Evolutionary conservation across 306 rosid genomes (phyloP).

Genomic region (Begonia peltatifolia): DNA sequence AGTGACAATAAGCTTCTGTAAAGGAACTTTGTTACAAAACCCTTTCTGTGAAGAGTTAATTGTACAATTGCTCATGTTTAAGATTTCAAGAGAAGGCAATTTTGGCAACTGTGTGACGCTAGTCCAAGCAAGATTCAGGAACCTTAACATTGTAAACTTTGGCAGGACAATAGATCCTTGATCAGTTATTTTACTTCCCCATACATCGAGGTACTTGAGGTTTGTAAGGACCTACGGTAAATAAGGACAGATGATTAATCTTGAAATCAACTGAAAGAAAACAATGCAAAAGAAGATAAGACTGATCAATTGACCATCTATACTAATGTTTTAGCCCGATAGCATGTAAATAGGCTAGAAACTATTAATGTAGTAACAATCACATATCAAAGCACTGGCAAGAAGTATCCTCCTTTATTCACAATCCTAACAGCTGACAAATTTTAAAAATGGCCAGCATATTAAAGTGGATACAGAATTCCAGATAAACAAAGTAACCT

Average conservation of each 20-base stretch:
- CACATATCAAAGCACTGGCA: no score
- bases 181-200: conserved; percentile 83
- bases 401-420: no score
- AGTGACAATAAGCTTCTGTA: conserved; percentile 44
- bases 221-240: conserved; percentile 16
- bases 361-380: no score
- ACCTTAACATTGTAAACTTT: conserved; percentile 47
- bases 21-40: conserved; percentile 35
- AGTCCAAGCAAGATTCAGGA: conserved; percentile 81
- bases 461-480: no score
- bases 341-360: no score
- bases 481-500: no score
- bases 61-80: conserved; percentile 74
- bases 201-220: conserved; percentile 64
- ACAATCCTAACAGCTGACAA: no score
- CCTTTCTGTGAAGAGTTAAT: conserved; percentile 46
- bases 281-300: neutral
- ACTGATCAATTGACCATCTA: no score
- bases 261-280: neutral
- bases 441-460: no score
- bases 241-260: neutral
- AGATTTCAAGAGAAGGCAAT: conserved; percentile 41
- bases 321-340: no score
- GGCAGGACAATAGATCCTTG: conserved; percentile 50
- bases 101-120: conserved; percentile 53